Base-by-base conservation (phyloP, 441 rosid genomes). In the Sinapis alba region DNA sequence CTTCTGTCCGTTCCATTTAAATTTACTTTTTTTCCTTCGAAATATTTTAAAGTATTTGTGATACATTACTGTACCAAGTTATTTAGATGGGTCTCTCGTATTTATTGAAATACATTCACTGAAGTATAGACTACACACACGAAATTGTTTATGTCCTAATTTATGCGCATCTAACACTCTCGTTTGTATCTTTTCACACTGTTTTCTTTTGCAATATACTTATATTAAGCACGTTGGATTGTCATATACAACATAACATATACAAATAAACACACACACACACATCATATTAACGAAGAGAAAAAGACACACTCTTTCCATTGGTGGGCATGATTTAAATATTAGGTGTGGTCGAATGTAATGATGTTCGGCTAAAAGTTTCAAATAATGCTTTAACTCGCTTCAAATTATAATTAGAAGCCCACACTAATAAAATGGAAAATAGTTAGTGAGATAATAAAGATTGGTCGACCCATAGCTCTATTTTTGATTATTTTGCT, bases 81-180 rank as follows among this genome's bases (percentile, higher is more conserved):
- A 64, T 65, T 6, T 36, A n/a, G 18, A 56, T 23, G 61, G 61
- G 7, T 23, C n/a, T 21, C 9, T 36, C 5, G n/a, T 34, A 56
- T 36, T 16, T 41, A 43, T 27, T 26, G 30, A 12, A 12, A 41
- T 24, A 9, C 36, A 57, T 9, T 62, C 36, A 53, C 2, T 13
- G 21, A 64, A 63, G 27, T 53, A 45, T 15, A 65, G 19, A 45
- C 38, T 18, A 41, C 53, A 78, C 76, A 79, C 82, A 72, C 76
- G 83, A 76, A 70, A 74, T 79, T 77, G 60, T 75, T 50, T 7
- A 50, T 56, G 71, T 43, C 71, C 38, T 70, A 73, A 79, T 73
- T 62, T 69, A 76, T 79, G 69, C 76, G 47, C 54, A 12, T 23
- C 60, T 9, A 73, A 54, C 56, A 24, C 69, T 61, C 61, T 57